Evolutionary conservation across 495 filamentous ascomycete genomes (phyloP), one percentile per base, ranked within the genome.

Genomic region (Penicillium psychrofluorescens): DNA sequence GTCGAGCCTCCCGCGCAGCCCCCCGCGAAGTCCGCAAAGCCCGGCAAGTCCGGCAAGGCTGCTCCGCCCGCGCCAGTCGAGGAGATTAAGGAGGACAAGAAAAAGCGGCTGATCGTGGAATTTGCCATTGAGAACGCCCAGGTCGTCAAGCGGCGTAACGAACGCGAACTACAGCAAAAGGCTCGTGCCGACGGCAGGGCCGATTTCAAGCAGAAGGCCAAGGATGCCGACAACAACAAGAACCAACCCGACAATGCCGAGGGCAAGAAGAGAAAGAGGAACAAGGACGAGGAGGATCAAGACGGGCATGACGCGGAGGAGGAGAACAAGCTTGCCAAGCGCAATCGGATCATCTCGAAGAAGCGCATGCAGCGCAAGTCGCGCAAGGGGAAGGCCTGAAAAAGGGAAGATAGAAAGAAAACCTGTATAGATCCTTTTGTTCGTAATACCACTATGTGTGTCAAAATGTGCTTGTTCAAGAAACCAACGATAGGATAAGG

Each of bases 101-200:
- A 81, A 62, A 86, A 86, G 63, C 72, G 90, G 11, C 63, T 97
- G 38, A 87, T 99, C 62, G 91, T 90, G 31, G 92, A 99, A 60
- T 99, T 99, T 67, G 91, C 92, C 10, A 95, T 99, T 59, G 92
- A 99, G 64, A 99, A 99, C 53, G 90, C 88, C 6, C 88, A 95
- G 54, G 92, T 99, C 5, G 85, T 99, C 31, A 71, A 76, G 45
- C 72, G 92, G 44, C 70, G 92, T 16, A 80, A 75, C 49, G 86
- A 90, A 47, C 71, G 75, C 49, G 86, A 90, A 48, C 71, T 74
- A 15, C 84, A 95, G 58, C 71, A 70, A 39, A 89, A 80, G 60
- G 69, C 74, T 12, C 63, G 59, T 29, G 56, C 51, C 11, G 51
- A 49, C 30, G 50, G 46, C 32, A 61, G 63, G 45, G 49, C 46